Evolutionary conservation across 495 filamentous ascomycete genomes (phyloP), one percentile per base, ranked within the genome.

Genomic region (Annulohypoxylon moriforme): DNA sequence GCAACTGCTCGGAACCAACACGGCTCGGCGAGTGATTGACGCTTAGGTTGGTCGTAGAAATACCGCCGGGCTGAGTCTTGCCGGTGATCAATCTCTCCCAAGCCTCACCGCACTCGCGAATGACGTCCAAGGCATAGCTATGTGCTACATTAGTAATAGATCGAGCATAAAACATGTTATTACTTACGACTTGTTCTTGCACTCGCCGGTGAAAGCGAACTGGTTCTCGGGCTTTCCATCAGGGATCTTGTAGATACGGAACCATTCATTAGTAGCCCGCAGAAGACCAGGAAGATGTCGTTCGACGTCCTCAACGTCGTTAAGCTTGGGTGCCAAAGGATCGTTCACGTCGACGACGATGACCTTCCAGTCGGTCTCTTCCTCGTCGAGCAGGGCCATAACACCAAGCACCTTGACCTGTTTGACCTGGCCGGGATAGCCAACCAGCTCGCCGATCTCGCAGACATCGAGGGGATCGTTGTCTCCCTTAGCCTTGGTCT

Each of bases 221-320:
- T 98, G 96, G 89, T 99, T 99, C 90, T 98, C 96, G 76, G 94
- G 94, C 94, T 98, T 99, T 87, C 96, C 96, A 79, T 99, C 96
- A 77, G 96, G 96, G 85, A 99, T 98, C 89, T 98, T 98, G 90
- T 99, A 99, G 89, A 99, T 98, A 82, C 96, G 93, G 93, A 99
- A 99, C 96, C 96, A 99, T 88, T 99, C 96, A 80, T 99, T 99
- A 79, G 96, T 98, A 78, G 96, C 96, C 71, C 96, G 89, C 78
- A 99, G 86, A 40, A 98, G 91, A 69, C 96, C 96, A 46, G 96
- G 96, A 24, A 99, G 92, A 87, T 98, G 96, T 79, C 95, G 91
- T 88, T 98, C 96, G 64, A 99, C 95, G 82, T 99, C 96, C 88
- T 98, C 96, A 75, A 99, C 91, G 82, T 98, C 95, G 83, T 99